phyloP scores from a whole-genome alignment of 768 basidiomycete species.

The Mrakia frigida region DNA sequence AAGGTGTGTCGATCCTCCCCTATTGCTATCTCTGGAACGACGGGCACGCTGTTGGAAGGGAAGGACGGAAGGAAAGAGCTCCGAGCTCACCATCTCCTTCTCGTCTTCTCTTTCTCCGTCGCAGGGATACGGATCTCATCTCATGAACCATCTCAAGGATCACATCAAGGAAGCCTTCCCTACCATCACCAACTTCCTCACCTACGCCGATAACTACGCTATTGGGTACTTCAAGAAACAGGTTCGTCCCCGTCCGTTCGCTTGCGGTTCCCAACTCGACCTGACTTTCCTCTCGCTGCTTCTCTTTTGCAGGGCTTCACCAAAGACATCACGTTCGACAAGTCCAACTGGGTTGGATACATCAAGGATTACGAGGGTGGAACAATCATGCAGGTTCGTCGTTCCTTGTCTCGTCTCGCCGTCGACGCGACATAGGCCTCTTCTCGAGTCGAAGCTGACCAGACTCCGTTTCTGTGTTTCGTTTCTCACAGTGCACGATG shows the following conservation, averaged over 20 bases:
- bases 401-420: too few species aligned
- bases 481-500: slow-evolving; percentile 63
- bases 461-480: background rate
- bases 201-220: slow-evolving; percentile 98
- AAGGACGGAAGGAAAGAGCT: background rate
- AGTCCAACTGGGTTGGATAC: slow-evolving; percentile 93
- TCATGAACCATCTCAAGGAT: slow-evolving; percentile 97
- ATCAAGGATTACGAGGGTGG: slow-evolving; percentile 99
- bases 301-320: slow-evolving; percentile 62
- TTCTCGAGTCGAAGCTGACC: too few species aligned
- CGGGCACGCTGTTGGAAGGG: background rate
- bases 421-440: too few species aligned
- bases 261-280: background rate
- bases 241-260: slow-evolving; percentile 36
- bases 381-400: slow-evolving; percentile 79
- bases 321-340: slow-evolving; percentile 89
- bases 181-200: slow-evolving; percentile 87
- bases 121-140: slow-evolving; percentile 93
- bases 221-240: slow-evolving; percentile 99
- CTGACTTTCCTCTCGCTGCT: background rate
- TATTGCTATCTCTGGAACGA: too few species aligned
- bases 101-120: background rate
- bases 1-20: slow-evolving; percentile 56
- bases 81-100: background rate
- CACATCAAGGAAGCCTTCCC: slow-evolving; percentile 80